These are phyloP conservation scores for Microdochium trichocladiopsis DNA, from an alignment of 2,329 filamentous ascomycete species.

Conservation along the genomic window DNA sequence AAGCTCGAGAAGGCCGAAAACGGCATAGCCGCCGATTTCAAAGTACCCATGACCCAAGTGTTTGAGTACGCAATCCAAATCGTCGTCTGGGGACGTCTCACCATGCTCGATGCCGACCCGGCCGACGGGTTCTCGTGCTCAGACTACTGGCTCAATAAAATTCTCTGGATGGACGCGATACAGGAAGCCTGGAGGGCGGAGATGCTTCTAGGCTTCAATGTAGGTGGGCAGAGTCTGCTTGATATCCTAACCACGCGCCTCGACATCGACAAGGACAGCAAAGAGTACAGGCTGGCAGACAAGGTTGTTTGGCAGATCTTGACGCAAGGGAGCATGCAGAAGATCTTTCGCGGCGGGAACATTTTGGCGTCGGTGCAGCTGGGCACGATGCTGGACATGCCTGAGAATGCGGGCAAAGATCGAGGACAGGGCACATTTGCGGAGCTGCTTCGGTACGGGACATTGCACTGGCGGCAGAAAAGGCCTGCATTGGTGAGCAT, in stretches of 20 bases:
- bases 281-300: conserved; percentile 13
- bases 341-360: conserved; percentile 25
- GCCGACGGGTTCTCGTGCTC: conserved; percentile 14
- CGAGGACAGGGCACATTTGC: conserved; percentile 23
- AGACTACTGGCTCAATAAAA: conserved; percentile 12
- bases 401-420: conserved; percentile 23
- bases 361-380: conserved; percentile 14
- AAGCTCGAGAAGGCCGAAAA: conserved; percentile 7
- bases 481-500: conserved; percentile 4
- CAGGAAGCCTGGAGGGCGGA: conserved; percentile 8
- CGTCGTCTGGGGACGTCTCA: conserved; percentile 24
- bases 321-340: conserved; percentile 22
- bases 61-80: conserved; percentile 31
- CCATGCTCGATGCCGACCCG: conserved; percentile 12
- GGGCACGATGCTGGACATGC: conserved; percentile 19
- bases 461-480: conserved; percentile 24
- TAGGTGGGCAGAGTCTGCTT: conserved; percentile 9
- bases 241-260: conserved; percentile 11
- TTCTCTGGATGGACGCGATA: conserved; percentile 3
- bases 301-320: conserved; percentile 19
- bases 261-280: conserved; percentile 9
- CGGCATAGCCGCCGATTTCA: conserved; percentile 23
- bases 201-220: conserved; percentile 7
- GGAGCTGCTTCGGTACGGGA: conserved; percentile 25
- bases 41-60: conserved; percentile 17